Evolutionary conservation across 2,329 filamentous ascomycete genomes (phyloP).

Genomic region (Beauveria varroae): DNA sequence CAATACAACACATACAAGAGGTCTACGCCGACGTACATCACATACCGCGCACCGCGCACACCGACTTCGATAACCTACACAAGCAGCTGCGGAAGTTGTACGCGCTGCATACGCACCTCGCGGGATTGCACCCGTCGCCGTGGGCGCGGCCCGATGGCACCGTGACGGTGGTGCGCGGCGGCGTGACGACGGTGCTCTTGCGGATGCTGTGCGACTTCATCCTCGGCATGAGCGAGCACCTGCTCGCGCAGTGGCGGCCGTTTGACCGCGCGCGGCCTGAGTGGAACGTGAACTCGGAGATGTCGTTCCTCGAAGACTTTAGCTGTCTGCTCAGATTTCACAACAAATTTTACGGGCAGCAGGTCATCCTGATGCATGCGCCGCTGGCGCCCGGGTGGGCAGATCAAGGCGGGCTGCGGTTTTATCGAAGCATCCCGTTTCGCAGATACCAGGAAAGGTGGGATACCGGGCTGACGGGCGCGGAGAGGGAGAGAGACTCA

Average conservation of each 20-base stretch:
- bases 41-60: background rate
- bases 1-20: background rate
- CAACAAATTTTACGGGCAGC: background rate
- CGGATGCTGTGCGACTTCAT: slow-evolving; percentile 3
- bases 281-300: background rate
- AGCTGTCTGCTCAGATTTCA: background rate
- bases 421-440: background rate
- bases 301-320: slow-evolving; percentile 6
- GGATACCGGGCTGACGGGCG: background rate
- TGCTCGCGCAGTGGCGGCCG: background rate
- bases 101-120: background rate
- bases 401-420: background rate
- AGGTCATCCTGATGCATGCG: slow-evolving; percentile 1
- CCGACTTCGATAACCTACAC: slow-evolving; percentile 5
- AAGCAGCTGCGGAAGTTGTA: slow-evolving; percentile 8
- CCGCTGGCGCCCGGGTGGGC: background rate
- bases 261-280: background rate
- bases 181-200: background rate
- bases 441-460: background rate
- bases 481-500: background rate
- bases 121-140: background rate
- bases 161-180: background rate
- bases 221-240: background rate
- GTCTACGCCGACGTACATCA: slow-evolving; percentile 1
- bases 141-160: background rate